Base-by-base conservation (phyloP, 2,329 filamentous ascomycete species). In the Nothophaeocryptopus gaeumannii region DNA sequence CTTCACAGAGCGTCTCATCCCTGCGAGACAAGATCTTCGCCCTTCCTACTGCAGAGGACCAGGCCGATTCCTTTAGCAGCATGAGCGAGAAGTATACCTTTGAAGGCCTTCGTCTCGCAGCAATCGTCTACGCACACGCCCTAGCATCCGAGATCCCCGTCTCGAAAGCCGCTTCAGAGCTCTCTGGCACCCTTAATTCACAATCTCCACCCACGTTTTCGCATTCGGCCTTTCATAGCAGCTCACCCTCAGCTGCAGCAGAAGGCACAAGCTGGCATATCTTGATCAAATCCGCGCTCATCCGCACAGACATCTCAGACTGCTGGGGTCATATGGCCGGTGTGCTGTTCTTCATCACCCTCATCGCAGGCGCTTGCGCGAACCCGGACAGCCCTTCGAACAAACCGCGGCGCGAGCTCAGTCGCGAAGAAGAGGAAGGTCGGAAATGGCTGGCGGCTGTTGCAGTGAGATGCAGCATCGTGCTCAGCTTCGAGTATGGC, bases 251-350 rank as follows among this genome's bases (percentile, higher is more conserved):
- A 7, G n/a, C 15, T 30, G 30, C 42, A 35, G 32, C 11, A 37
- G 30, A 44, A 12, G 36, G 38, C 26, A 42, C 37, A 16, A 54
- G 50, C 45, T 58, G 55, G 53, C 58, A 59, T 47, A 45, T 55
- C 13, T 38, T 55, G 33, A 61, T 68, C 42, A 56, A 61, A 36
- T 47, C 55, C 13, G 53, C 58, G 3, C 54, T 68, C 1, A 43
- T 51, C 14, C 40, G 54, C 2, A 66, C 66, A 3, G 58, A 65
- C 40, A 49, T 66, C 5, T 54, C 55, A 13, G 58, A 64, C 16
- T 64, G 61, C 53, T 69, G 66, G 67, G 58, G 58, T n/a, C 55
- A 60, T 29, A 55, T 68, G 45, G 58, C 62, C 2, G 67, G 67
- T 10, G 61, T 68, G 2, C 55, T 70, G 4, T 63, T 67, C 45